phyloP scores from a whole-genome alignment of 345 rosid genomes.

The Erodium maritimum region DNA sequence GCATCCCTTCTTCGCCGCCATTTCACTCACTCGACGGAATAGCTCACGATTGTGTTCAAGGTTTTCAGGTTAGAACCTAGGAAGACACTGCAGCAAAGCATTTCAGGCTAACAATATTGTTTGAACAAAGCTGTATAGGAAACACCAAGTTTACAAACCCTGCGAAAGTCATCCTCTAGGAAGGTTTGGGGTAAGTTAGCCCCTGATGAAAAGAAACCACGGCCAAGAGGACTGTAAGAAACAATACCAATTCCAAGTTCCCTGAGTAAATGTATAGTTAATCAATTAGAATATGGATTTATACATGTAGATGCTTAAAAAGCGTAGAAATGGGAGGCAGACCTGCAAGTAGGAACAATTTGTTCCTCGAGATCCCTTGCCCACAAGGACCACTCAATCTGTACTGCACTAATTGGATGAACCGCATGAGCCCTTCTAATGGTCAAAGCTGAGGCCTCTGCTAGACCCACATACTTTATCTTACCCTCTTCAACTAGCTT shows the following conservation, averaged over 20 bases:
- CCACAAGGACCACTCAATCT: constrained; percentile 78
- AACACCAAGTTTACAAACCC: constrained; percentile 15
- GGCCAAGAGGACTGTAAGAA: constrained; percentile 55
- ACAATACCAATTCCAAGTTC: constrained; percentile 74
- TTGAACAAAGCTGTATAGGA: no score
- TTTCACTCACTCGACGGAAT: constrained; percentile 32
- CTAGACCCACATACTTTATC: constrained; percentile 52
- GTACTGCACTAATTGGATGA: constrained; percentile 62
- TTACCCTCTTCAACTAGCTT: constrained; percentile 68
- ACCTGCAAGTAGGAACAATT: constrained; percentile 35
- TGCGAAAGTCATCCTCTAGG: constrained; percentile 24
- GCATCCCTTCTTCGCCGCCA: constrained; percentile 43
- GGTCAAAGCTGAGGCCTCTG: constrained; percentile 71
- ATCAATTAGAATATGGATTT: no score
- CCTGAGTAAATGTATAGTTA: constrained; percentile 9
- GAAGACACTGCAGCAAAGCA: constrained; percentile 18
- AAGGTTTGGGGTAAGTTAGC: constrained; percentile 39
- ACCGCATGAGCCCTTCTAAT: constrained; percentile 77
- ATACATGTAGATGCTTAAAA: no score
- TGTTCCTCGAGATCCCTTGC: constrained; percentile 66
- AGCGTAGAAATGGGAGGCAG: no score
- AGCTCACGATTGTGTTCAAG: constrained; percentile 32
- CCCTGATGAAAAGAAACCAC: constrained; percentile 55
- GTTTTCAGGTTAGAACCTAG: constrained; percentile 58
- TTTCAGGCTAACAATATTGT: no score